Base-by-base conservation (phyloP, 1,284 basidiomycete genomes). In the Prillingera fragicola region DNA sequence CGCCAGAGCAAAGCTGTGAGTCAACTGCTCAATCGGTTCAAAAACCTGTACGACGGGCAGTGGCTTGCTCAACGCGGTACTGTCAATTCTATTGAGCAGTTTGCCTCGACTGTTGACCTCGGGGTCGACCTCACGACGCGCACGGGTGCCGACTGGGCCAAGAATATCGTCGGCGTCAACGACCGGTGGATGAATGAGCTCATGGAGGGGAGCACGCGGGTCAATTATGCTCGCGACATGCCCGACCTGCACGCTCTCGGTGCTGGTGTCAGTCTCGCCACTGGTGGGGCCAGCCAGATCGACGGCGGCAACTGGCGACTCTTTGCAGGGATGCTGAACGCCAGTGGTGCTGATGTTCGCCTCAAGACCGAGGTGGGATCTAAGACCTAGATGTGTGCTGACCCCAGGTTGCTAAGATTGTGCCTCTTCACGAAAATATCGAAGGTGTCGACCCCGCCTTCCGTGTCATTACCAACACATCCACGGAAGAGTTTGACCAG, bases 271-370 rank as follows among this genome's bases (percentile, higher is more conserved):
- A 84, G 83, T 8, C 75, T 96, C 69, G 87, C 87, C 2, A 77
- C 88, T 0, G 72, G 65, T 0, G 82, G 83, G 5, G 87, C 87
- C 0, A 73, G 73, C 1, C 76, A 78, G 13, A 78, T 96, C 37
- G 70, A 76, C 49, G 83, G 85, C 3, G 94, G 94, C 2, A 96
- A 97, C 70, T 87, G 78, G 67, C 78, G 79, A 55, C 77, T 97
- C 33, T 97, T 97, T 63, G 81, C 89, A 54, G 69, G 80, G 35
- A 91, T 97, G 73, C 64, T 92, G 28, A 74, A 78, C 8, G 73
- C 74, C 10, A 85, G 85, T 7, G 75, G 77, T 8, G 87, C 88
- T 4, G 78, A 75, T 4, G 68, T 90, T 2, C 75, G 78, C 54
- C 75, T 91, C 8, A 78, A 81, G 45, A 85, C 84, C 0, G 72